Evolutionary conservation across 2,329 filamentous ascomycete species (phyloP).

Genomic region (Phialophora chinensis): DNA sequence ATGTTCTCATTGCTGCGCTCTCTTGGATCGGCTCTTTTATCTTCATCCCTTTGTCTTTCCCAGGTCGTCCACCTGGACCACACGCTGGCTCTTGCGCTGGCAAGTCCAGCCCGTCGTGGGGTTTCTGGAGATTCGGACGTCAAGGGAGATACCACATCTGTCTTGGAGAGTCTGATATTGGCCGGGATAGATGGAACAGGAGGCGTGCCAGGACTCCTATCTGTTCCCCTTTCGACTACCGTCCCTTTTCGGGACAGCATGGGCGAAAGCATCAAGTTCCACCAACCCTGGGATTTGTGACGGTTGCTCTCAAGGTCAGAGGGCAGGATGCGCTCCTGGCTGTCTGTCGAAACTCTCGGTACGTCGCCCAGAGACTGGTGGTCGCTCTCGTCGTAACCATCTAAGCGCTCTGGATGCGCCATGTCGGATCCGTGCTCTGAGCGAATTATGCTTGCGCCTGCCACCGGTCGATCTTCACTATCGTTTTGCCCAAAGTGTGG

Average conservation of each 20-base stretch:
- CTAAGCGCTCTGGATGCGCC: background rate
- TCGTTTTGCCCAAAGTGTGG: constrained; percentile 1
- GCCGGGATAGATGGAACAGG: constrained; percentile 27
- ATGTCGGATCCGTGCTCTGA: background rate
- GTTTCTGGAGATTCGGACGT: constrained; percentile 47
- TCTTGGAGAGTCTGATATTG: constrained; percentile 15
- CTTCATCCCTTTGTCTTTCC: constrained; percentile 32
- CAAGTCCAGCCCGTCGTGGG: constrained; percentile 39
- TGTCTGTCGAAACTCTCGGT: constrained; percentile 41
- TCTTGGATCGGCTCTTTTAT: background rate
- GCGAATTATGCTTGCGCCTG: constrained; percentile 15
- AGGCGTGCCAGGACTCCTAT: constrained; percentile 19
- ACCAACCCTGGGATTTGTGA: constrained; percentile 57
- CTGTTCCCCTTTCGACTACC: constrained; percentile 42
- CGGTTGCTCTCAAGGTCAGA: constrained; percentile 40
- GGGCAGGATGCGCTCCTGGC: constrained; percentile 43
- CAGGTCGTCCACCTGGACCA: constrained; percentile 40
- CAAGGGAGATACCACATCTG: constrained; percentile 29
- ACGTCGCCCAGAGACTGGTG: constrained; percentile 4
- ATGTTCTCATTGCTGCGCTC: background rate
- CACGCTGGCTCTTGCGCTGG: constrained; percentile 35
- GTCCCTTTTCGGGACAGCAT: constrained; percentile 49
- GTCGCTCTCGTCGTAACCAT: constrained; percentile 18
- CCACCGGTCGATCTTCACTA: background rate
- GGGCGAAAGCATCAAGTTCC: constrained; percentile 56